Evolutionary conservation across 1,284 basidiomycete species (phyloP).

Genomic region (Papiliotrema terrestris): DNA sequence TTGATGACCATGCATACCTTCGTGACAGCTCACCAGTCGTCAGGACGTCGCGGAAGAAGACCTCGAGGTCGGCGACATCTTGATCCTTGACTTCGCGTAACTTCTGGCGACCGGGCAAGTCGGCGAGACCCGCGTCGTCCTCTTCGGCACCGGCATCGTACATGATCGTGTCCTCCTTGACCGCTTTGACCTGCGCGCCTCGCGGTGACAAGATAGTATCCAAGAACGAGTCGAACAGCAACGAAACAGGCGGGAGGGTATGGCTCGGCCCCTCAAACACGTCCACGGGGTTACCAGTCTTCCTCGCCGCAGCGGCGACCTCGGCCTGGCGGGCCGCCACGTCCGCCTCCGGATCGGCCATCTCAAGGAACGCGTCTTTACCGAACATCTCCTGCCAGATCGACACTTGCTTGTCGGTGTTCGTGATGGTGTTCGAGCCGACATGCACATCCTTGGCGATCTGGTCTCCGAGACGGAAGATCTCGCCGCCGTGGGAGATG

Average conservation of each 20-base stretch:
- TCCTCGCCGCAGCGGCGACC: constrained; percentile 9
- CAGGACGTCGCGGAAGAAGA: constrained; percentile 13
- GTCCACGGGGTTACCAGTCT: constrained; percentile 37
- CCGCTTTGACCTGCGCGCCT: neutral
- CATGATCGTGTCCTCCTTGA: constrained; percentile 5
- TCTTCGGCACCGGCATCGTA: constrained; percentile 6
- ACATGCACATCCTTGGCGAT: constrained; percentile 6
- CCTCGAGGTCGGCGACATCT: constrained; percentile 26
- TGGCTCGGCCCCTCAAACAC: constrained; percentile 73
- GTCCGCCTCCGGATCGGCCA: constrained; percentile 9
- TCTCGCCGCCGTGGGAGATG: constrained; percentile 33
- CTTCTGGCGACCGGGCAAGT: neutral
- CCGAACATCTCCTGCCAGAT: constrained; percentile 52
- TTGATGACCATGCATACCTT: neutral
- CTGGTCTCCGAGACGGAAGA: constrained; percentile 38
- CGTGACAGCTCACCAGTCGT: neutral
- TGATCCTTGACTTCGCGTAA: constrained; percentile 13
- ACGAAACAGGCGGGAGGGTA: constrained; percentile 71
- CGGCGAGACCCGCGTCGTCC: neutral
- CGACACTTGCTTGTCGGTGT: constrained; percentile 17
- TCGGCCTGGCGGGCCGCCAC: constrained; percentile 1
- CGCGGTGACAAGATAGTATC: constrained; percentile 56
- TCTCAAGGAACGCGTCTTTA: constrained; percentile 45
- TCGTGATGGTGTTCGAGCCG: constrained; percentile 11
- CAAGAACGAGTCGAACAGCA: constrained; percentile 71